A percentile compares a stretch with the other conserved stretches of the same genome.
Evolutionary conservation across 176 grass and related monocot species (phyloP).

Genomic region (Alopecurus myosuroides): DNA sequence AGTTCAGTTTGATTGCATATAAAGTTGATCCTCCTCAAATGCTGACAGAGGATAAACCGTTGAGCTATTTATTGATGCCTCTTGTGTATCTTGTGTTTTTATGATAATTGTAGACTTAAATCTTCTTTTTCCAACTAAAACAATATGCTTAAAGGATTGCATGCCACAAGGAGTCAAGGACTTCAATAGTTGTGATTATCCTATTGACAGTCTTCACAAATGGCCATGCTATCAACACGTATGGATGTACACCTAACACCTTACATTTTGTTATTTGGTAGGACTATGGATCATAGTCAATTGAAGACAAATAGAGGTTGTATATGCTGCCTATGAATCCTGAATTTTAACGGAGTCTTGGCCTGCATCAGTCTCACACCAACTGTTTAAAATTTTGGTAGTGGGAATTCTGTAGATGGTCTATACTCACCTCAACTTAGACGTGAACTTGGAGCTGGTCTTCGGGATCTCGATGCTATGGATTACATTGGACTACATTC

Average conservation of each 20-base stretch:
- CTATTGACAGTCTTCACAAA: background rate
- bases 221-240: background rate
- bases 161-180: background rate
- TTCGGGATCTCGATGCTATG: no score
- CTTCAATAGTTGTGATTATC: background rate
- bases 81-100: background rate
- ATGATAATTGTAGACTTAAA: background rate
- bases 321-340: slow-evolving; percentile 65
- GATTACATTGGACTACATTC: slow-evolving; percentile 91
- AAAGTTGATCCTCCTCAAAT: background rate
- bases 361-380: slow-evolving; percentile 42
- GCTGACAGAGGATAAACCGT: background rate
- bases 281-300: slow-evolving; percentile 85
- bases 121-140: background rate
- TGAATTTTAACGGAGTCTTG: slow-evolving; percentile 71
- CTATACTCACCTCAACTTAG: no score
- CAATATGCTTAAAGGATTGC: background rate
- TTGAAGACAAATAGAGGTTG: slow-evolving; percentile 88
- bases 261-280: slow-evolving; percentile 38
- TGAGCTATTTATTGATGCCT: background rate
- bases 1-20: no score
- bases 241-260: background rate
- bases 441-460: no score
- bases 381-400: slow-evolving; percentile 53
- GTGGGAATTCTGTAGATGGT: slow-evolving; percentile 35